Evolutionary conservation across 257 asterid genomes (phyloP).

Genomic region (Solanum neorickii): DNA sequence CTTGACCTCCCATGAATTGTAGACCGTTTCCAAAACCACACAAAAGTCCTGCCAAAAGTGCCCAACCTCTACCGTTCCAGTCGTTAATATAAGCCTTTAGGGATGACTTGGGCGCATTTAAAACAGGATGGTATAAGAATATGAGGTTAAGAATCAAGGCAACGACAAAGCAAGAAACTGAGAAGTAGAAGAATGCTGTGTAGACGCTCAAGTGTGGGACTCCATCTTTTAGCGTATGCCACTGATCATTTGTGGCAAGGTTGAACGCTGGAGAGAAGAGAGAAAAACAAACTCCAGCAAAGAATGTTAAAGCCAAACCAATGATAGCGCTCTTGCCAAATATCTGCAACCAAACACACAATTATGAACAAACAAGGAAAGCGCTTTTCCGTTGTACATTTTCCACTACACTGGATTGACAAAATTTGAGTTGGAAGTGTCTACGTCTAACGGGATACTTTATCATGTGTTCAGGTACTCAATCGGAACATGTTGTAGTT

Average conservation of each 20-base stretch:
- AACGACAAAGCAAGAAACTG: constrained; percentile 58
- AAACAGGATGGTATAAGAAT: constrained; percentile 59
- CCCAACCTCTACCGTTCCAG: constrained; percentile 91
- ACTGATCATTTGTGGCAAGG: constrained; percentile 85
- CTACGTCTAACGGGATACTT: not conserved
- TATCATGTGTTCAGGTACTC: not conserved
- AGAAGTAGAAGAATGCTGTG: constrained; percentile 92
- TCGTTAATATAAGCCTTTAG: constrained; percentile 57
- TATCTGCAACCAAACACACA: constrained; percentile 32
- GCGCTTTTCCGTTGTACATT: not conserved
- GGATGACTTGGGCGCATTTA: constrained; percentile 59
- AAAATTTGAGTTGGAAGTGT: not conserved
- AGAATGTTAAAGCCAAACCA: constrained; percentile 71
- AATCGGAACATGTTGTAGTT: not conserved
- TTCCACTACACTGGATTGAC: not conserved
- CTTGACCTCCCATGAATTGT: constrained; percentile 99
- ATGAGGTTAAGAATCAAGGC: constrained; percentile 58
- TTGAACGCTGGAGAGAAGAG: constrained; percentile 90
- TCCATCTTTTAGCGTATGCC: constrained; percentile 50
- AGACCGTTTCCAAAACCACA: constrained; percentile 96
- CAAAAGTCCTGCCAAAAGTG: constrained; percentile 71
- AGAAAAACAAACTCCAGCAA: constrained; percentile 82
- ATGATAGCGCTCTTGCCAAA: constrained; percentile 66
- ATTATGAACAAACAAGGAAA: not conserved
- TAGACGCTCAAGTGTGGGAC: constrained; percentile 73